Evolutionary conservation across 768 basidiomycete genomes (phyloP).

Genomic region (Xerocomellus dryophilus): DNA sequence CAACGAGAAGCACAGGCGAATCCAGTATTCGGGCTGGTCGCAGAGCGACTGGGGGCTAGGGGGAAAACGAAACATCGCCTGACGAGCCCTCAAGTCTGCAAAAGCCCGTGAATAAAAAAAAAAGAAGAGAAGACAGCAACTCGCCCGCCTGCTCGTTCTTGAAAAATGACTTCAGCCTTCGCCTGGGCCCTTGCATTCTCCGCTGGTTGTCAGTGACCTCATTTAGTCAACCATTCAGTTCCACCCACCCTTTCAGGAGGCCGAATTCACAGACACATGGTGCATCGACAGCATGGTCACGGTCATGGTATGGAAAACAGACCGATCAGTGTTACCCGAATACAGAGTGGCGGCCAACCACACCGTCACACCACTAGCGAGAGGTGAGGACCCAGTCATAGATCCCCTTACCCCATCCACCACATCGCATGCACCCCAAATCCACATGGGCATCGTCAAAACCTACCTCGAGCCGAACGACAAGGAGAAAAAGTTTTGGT

Average conservation of each 20-base stretch:
- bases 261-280: neutral
- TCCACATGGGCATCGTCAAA: neutral
- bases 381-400: neutral
- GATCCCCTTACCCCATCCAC: neutral
- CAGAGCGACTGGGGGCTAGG: neutral
- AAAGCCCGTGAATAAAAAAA: neutral
- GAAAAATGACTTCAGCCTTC: neutral
- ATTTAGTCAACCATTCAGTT: neutral
- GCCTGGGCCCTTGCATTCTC: slow-evolving; percentile 3
- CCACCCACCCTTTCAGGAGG: neutral
- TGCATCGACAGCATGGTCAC: neutral
- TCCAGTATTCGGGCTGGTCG: neutral
- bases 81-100: neutral
- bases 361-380: neutral
- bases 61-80: neutral
- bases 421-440: neutral
- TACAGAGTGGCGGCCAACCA: neutral
- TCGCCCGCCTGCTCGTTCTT: neutral
- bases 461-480: slow-evolving; percentile 3
- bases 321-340: neutral
- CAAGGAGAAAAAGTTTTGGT: neutral
- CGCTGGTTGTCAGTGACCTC: neutral
- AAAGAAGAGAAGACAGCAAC: neutral
- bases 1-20: neutral
- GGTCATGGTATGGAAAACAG: slow-evolving; percentile 1